Conservation (phyloP, 2,329 filamentous ascomycete genomes). For the Pseudogymnoascus sp. region DNA sequence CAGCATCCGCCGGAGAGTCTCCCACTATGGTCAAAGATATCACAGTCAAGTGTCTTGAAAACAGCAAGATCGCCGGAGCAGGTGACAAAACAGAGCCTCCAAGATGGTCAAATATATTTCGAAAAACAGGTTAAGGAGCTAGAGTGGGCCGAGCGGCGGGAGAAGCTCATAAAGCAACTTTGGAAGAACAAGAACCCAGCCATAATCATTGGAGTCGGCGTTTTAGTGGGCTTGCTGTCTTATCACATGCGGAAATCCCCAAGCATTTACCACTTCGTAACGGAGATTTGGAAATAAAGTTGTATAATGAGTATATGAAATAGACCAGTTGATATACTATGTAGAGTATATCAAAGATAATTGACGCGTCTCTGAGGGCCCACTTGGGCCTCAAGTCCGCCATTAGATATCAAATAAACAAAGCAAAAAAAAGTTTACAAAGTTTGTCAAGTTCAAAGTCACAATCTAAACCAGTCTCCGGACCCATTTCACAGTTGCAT, state of each 20-base stretch:
- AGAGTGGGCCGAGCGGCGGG: constrained; percentile 51
- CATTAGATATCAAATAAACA: neutral
- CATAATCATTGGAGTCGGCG: constrained; percentile 51
- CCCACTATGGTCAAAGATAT: constrained; percentile 63
- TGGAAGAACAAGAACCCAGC: constrained; percentile 60
- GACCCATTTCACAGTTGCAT: constrained; percentile 1
- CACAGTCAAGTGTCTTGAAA: constrained; percentile 72
- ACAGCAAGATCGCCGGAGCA: constrained; percentile 54
- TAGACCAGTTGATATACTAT: neutral
- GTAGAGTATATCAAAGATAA: neutral
- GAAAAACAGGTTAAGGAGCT: constrained; percentile 64
- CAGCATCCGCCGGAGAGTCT: constrained; percentile 64
- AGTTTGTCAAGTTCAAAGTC: neutral
- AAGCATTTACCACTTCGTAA: constrained; percentile 12
- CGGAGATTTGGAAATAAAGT: neutral
- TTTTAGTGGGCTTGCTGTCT: constrained; percentile 60
- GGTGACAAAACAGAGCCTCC: constrained; percentile 47
- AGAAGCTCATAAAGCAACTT: constrained; percentile 42
- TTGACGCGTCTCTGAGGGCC: neutral
- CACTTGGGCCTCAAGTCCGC: neutral
- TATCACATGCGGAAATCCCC: constrained; percentile 53
- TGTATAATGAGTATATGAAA: neutral
- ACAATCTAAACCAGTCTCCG: neutral
- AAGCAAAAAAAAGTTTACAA: neutral
- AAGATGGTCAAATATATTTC: constrained; percentile 62